phyloP scores from a whole-genome alignment of 108 stramenopile species.

The Pseudonitzschia delicatissima region DNA sequence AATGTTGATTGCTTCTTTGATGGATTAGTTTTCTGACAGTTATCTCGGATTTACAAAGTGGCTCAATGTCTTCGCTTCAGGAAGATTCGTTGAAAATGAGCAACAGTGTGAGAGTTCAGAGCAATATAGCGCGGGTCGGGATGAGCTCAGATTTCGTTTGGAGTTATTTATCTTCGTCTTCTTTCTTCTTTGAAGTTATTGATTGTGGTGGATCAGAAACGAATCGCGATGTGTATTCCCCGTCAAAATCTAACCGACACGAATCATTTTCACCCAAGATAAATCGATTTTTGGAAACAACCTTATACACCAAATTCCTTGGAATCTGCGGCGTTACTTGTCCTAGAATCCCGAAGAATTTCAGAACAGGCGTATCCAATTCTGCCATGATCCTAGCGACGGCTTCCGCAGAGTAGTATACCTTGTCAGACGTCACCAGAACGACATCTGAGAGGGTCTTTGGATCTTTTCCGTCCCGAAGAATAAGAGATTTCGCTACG shows the following conservation, averaged over 20 bases:
- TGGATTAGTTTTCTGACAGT: no score
- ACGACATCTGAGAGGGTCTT: slow-evolving; percentile 11
- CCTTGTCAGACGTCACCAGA: slow-evolving; percentile 7
- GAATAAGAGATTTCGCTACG: slow-evolving; percentile 31
- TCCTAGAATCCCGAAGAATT: slow-evolving; percentile 24
- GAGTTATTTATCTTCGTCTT: background rate
- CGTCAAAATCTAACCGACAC: slow-evolving; percentile 61
- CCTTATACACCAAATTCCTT: slow-evolving; percentile 51
- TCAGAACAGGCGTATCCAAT: slow-evolving; percentile 10
- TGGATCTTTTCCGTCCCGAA: slow-evolving; percentile 25
- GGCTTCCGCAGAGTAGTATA: slow-evolving; percentile 29
- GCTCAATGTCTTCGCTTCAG: no score
- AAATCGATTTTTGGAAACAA: slow-evolving; percentile 52
- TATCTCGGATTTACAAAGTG: no score
- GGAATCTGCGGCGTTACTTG: slow-evolving; percentile 38
- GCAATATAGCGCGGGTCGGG: no score
- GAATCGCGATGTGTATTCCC: slow-evolving; percentile 30
- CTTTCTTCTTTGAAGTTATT: background rate
- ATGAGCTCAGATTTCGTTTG: background rate
- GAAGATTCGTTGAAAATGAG: no score
- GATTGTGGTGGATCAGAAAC: slow-evolving; percentile 33
- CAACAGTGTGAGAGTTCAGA: no score
- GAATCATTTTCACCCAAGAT: slow-evolving; percentile 48
- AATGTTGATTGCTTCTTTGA: no score
- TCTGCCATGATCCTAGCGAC: slow-evolving; percentile 21